Evolutionary conservation across 225 moss, liverwort and hornwort species (phyloP).

Genomic region (Sphagnum tenellum): DNA sequence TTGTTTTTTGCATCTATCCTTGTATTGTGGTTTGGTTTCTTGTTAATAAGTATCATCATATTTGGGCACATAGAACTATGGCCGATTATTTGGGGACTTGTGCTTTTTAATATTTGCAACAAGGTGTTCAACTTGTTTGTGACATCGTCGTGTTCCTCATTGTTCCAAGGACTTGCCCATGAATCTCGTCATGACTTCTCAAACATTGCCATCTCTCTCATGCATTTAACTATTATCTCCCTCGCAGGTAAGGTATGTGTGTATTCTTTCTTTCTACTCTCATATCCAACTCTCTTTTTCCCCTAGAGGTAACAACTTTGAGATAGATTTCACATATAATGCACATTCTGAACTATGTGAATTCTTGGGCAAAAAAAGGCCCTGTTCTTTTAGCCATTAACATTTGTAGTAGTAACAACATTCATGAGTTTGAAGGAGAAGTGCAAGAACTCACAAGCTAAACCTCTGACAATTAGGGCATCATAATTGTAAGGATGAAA

Average conservation of each 20-base stretch:
- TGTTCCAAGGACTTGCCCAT: constrained; percentile 25
- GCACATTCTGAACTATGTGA: too few species aligned
- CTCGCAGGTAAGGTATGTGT: constrained; percentile 37
- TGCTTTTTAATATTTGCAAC: constrained; percentile 54
- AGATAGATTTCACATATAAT: too few species aligned
- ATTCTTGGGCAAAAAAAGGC: too few species aligned
- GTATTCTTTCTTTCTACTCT: neutral
- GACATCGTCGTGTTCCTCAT: constrained; percentile 16
- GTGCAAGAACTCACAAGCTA: too few species aligned
- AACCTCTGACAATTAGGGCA: too few species aligned
- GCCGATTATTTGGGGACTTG: constrained; percentile 45
- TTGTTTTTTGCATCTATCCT: constrained; percentile 40
- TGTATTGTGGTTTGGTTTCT: constrained; percentile 38
- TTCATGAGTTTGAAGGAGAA: too few species aligned
- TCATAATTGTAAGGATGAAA: too few species aligned
- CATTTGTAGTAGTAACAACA: too few species aligned
- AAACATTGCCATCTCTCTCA: constrained; percentile 72
- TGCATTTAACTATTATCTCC: constrained; percentile 65
- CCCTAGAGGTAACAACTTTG: too few species aligned
- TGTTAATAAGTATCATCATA: constrained; percentile 27
- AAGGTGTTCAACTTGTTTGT: constrained; percentile 22
- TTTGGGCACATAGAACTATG: constrained; percentile 35
- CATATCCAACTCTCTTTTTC: neutral
- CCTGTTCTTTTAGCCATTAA: too few species aligned
- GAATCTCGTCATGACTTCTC: constrained; percentile 52